Percentiles rank a stretch among this genome's conserved stretches.
Evolutionary conservation across 768 basidiomycete genomes (phyloP).

Genomic region (Pleurotus eryngii): DNA sequence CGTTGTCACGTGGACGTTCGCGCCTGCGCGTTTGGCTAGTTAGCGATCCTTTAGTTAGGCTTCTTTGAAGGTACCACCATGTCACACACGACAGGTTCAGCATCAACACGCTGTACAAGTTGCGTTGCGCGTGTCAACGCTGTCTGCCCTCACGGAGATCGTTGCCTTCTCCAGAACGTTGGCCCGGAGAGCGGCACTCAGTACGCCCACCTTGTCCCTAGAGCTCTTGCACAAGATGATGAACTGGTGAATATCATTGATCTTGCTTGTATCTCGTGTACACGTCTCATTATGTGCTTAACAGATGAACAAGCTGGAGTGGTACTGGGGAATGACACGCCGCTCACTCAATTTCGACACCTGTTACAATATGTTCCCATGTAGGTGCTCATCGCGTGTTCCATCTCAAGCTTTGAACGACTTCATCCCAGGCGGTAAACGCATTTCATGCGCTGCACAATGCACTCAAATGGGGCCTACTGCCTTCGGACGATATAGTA

Average conservation of each 20-base stretch:
- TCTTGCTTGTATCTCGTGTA: background rate
- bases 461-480: slow-evolving; percentile 5
- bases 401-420: background rate
- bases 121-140: background rate
- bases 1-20: too few relatives aligned
- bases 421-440: background rate
- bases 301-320: slow-evolving; percentile 14
- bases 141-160: background rate
- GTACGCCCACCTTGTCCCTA: background rate
- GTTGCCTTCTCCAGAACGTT: background rate
- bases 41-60: too few relatives aligned
- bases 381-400: slow-evolving; percentile 3
- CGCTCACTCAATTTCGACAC: slow-evolving; percentile 15
- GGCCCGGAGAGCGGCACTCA: background rate
- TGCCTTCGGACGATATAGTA: slow-evolving; percentile 9
- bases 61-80: too few relatives aligned
- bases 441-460: background rate
- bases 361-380: slow-evolving; percentile 12
- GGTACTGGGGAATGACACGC: slow-evolving; percentile 12
- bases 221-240: background rate
- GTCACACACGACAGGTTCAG: too few relatives aligned
- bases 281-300: background rate
- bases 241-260: too few relatives aligned
- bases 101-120: too few relatives aligned
- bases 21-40: too few relatives aligned